A percentile compares a stretch with the other conserved stretches of the same genome.
phyloP scores from a whole-genome alignment of 176 grass and related monocot species.

The Pontederia paniculata region DNA sequence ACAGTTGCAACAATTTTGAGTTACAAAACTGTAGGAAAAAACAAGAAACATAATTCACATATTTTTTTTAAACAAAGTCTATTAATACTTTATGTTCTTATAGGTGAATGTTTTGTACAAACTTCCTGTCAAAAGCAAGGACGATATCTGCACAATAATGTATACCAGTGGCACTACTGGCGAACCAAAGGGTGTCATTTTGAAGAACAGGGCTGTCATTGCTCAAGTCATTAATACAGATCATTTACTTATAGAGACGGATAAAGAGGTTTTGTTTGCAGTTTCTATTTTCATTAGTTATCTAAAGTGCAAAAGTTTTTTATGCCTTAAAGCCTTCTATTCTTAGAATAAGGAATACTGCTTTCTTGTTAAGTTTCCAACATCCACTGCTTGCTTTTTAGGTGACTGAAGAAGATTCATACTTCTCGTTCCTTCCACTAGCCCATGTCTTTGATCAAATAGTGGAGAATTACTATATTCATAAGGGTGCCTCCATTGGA shows the following conservation, averaged over 20 bases:
- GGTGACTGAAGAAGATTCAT: constrained; percentile 80
- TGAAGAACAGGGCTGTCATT: constrained; percentile 65
- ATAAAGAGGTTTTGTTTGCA: constrained; percentile 21
- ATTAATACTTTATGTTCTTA: constrained; percentile 4
- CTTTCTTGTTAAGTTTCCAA: not conserved
- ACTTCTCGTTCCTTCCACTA: constrained; percentile 94
- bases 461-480: constrained; percentile 89
- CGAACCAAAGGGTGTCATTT: constrained; percentile 84
- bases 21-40: not conserved
- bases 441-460: constrained; percentile 99
- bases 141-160: constrained; percentile 89
- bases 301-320: not conserved
- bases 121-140: constrained; percentile 45
- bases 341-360: not conserved
- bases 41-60: not conserved
- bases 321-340: too few species aligned
- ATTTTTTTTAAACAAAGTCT: not conserved
- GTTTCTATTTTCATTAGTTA: not conserved
- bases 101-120: constrained; percentile 33
- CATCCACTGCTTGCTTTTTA: constrained; percentile 16
- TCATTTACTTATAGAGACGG: constrained; percentile 59
- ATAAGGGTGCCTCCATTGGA: constrained; percentile 89
- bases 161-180: constrained; percentile 96
- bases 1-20: constrained; percentile 4
- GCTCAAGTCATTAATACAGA: constrained; percentile 68